Percentiles rank a stretch among this genome's conserved stretches.
phyloP scores from a whole-genome alignment of 768 basidiomycete species.

The Mycena latifolia region DNA sequence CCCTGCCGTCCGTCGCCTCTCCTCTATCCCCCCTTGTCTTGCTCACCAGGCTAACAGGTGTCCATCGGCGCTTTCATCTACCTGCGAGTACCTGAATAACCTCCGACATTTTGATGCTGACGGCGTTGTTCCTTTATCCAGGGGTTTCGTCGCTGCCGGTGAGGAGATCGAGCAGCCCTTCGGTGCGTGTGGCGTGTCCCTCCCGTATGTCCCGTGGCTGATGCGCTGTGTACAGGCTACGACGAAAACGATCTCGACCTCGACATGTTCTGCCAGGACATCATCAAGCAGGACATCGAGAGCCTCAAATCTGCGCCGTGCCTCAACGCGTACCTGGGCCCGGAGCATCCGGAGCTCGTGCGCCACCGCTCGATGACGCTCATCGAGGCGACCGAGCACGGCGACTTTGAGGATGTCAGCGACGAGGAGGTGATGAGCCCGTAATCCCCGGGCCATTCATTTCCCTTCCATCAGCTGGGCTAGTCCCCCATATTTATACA shows the following conservation, averaged over 20 bases:
- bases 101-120: too few species aligned
- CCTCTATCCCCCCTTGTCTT: too few species aligned
- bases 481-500: slow-evolving; percentile 29
- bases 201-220: not conserved
- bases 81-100: too few species aligned
- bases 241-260: slow-evolving; percentile 81
- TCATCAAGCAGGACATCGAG: slow-evolving; percentile 69
- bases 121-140: too few species aligned
- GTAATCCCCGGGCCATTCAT: not conserved
- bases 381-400: slow-evolving; percentile 31
- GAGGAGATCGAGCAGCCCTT: slow-evolving; percentile 81
- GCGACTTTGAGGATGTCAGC: slow-evolving; percentile 37
- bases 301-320: slow-evolving; percentile 64
- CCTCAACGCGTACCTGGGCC: slow-evolving; percentile 60
- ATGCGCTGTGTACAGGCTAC: slow-evolving; percentile 55
- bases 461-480: not conserved
- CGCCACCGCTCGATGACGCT: slow-evolving; percentile 35
- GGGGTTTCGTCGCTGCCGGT: slow-evolving; percentile 77
- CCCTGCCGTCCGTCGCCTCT: slow-evolving; percentile 57
- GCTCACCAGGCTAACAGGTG: slow-evolving; percentile 38
- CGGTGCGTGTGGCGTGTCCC: slow-evolving; percentile 50
- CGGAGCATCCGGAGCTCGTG: slow-evolving; percentile 34
- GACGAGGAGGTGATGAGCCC: slow-evolving; percentile 27
- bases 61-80: slow-evolving; percentile 78
- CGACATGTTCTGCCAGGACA: slow-evolving; percentile 70